Evolutionary conservation across 2,329 filamentous ascomycete species (phyloP).

Genomic region (Gremmenia infestans): DNA sequence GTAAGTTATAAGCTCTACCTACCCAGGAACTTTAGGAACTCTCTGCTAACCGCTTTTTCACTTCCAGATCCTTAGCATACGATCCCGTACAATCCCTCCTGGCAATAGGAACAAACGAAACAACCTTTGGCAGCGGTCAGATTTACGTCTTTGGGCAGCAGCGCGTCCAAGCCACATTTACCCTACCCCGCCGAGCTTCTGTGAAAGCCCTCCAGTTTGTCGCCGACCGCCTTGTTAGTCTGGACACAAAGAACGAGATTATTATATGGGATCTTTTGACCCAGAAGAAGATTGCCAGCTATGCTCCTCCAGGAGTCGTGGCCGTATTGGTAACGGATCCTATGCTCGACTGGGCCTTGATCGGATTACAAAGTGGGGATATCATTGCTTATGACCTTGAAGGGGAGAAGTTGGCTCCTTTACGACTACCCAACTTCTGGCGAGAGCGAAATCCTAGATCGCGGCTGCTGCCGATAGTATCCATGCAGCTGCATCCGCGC

Average conservation of each 20-base stretch:
- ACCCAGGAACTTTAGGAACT: constrained; percentile 2
- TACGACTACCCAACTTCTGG: constrained; percentile 88
- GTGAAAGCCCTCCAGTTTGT: constrained; percentile 78
- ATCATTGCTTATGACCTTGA: constrained; percentile 92
- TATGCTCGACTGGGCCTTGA: constrained; percentile 86
- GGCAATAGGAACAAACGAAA: constrained; percentile 85
- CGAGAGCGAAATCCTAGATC: constrained; percentile 63
- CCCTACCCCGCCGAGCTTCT: constrained; percentile 66
- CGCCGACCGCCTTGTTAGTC: constrained; percentile 75
- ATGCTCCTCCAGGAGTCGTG: constrained; percentile 73
- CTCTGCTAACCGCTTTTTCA: constrained; percentile 10
- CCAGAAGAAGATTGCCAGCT: constrained; percentile 60
- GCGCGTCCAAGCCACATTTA: constrained; percentile 71
- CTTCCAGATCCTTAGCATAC: constrained; percentile 75
- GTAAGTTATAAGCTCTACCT: constrained; percentile 35
- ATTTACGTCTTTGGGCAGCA: constrained; percentile 85
- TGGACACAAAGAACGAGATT: constrained; percentile 83
- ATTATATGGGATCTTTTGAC: constrained; percentile 75
- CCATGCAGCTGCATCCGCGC: constrained; percentile 79
- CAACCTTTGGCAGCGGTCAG: constrained; percentile 77
- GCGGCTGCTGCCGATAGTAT: constrained; percentile 62
- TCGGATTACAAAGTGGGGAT: constrained; percentile 79
- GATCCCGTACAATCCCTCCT: constrained; percentile 91
- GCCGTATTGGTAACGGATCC: constrained; percentile 76
- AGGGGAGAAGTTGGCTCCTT: constrained; percentile 67